These are phyloP conservation scores for Coprinopsis cinerea DNA, from an alignment of 768 basidiomycete genomes.

Conservation along the genomic window DNA sequence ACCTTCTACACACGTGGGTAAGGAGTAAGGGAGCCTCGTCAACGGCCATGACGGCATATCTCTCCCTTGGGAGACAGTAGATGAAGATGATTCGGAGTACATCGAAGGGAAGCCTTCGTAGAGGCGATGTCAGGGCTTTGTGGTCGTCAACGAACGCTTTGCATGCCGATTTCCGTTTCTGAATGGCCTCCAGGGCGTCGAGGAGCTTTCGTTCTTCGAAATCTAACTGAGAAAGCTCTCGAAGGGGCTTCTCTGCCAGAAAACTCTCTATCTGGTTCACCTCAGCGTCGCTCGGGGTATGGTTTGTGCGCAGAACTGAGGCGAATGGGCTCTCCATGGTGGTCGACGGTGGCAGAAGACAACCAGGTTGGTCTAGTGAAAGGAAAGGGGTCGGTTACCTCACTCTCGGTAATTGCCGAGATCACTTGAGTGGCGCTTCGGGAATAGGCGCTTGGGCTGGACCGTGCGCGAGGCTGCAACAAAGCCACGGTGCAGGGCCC, in stretches of 20 bases:
- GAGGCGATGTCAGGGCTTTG: neutral
- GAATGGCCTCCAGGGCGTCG: neutral
- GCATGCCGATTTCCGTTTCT: neutral
- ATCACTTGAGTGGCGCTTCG: neutral
- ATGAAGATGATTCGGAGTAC: neutral
- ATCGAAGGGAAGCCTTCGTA: neutral
- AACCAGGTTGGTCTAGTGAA: too few species aligned
- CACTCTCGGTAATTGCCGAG: neutral
- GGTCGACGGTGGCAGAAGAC: too few species aligned
- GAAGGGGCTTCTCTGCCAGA: neutral
- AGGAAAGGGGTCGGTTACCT: neutral
- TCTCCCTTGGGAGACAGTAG: neutral
- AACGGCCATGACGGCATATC: neutral
- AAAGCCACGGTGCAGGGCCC: too few species aligned
- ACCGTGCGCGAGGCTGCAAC: too few species aligned
- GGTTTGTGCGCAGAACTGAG: neutral
- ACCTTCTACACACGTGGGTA: conserved; percentile 11
- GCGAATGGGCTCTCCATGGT: neutral
- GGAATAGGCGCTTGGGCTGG: too few species aligned
- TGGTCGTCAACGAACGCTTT: neutral
- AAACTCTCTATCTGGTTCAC: neutral
- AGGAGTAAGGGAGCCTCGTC: conserved; percentile 10
- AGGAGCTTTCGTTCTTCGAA: neutral
- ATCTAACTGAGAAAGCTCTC: neutral
- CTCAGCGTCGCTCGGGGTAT: neutral